Percentiles rank a stretch among this genome's conserved stretches.
Conservation (phyloP, 768 basidiomycete species). For the Mycena latifolia region DNA sequence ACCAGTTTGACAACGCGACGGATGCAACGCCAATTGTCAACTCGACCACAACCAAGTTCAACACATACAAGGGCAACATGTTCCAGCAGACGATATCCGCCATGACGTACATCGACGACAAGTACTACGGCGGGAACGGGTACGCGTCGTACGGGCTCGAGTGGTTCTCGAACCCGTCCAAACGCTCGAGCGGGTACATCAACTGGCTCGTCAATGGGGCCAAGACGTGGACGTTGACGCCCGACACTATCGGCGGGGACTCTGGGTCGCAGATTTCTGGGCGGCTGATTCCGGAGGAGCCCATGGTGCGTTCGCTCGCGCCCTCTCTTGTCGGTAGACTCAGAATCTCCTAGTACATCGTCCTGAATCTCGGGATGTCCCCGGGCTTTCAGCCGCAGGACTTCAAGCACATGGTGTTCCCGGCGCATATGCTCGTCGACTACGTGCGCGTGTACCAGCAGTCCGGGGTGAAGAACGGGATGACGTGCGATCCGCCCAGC, state of each 20-base stretch:
- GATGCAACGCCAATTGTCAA: conserved; percentile 59
- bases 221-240: conserved; percentile 69
- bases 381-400: conserved; percentile 81
- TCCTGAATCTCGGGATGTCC: conserved; percentile 89
- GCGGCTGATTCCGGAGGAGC: conserved; percentile 71
- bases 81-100: conserved; percentile 72
- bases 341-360: conserved; percentile 67
- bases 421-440: conserved; percentile 85
- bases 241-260: conserved; percentile 68
- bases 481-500: conserved; percentile 85
- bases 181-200: conserved; percentile 60
- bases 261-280: conserved; percentile 56
- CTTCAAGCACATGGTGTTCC: conserved; percentile 80
- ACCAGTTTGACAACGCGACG: conserved; percentile 60
- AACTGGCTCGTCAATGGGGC: conserved; percentile 69
- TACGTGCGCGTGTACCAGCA: conserved; percentile 93
- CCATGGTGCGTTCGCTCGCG: conserved; percentile 78
- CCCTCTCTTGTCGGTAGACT: conserved; percentile 10
- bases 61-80: conserved; percentile 64
- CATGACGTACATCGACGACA: conserved; percentile 54
- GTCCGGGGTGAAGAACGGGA: conserved; percentile 70
- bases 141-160: conserved; percentile 70
- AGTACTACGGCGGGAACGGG: conserved; percentile 58
- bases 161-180: conserved; percentile 67
- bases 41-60: conserved; percentile 55